Evolutionary conservation across 805 yeast species (phyloP), one percentile per base, ranked within the genome.

Genomic region (Kuraishia ogatae): DNA sequence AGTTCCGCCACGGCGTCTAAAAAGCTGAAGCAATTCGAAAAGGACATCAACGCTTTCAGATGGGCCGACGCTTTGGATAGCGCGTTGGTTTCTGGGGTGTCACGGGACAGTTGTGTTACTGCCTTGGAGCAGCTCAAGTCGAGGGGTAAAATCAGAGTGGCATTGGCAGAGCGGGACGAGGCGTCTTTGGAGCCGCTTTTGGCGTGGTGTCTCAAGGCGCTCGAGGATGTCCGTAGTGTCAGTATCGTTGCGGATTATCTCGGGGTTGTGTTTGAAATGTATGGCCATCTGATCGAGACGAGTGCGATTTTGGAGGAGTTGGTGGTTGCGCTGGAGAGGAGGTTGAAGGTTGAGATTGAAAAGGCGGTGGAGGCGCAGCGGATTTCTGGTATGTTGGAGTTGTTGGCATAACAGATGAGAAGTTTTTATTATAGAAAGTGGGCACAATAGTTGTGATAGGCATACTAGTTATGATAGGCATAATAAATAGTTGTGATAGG

Each of bases 61-160:
- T 94, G 98, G 97, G 68, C 84, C 2, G 97, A 92, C 61, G 97
- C 98, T 3, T 76, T 94, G 50, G 97, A 93, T 67, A 78, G 85
- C 56, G 97, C 97, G 1, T 84, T 93, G 59, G 75, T 81, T 15
- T 79, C 86, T 2, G 97, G 96, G 13, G 78, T 85, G 66, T 82
- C 93, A 0, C 82, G 84, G 56, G 97, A 92, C 62, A 76, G 85
- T 57, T 88, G 96, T 0, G 74, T 89, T 7, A 86, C 96, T 17
- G 90, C 91, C 2, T 74, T 94, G 58, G 86, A 85, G 62, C 99
- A 94, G 71, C 79, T 94, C 64, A 87, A 89, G 64, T 84, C 83
- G 62, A 79, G 97, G 57, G 98, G 97, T 48, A 94, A 94, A 67
- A 84, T 93, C 53, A 79, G 90, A 64, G 82, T 85, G n/a, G 82